Conservation (phyloP, 2,329 filamentous ascomycete species). For the Rhynchosporium graminicola region DNA sequence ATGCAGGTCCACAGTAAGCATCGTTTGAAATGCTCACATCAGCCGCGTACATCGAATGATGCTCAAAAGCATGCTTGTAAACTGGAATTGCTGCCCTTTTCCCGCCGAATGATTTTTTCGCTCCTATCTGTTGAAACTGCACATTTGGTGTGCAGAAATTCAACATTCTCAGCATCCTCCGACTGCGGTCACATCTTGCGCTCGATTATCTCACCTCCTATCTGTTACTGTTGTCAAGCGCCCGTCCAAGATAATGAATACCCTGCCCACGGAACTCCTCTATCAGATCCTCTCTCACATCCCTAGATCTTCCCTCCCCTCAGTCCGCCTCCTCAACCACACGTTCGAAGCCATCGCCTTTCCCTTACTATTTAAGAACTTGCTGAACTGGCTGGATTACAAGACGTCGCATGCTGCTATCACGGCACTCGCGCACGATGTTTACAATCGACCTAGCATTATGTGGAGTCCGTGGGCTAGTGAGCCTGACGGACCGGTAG, state of each 20-base stretch:
- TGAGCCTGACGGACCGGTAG: conserved; percentile 19
- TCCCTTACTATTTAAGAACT: conserved; percentile 26
- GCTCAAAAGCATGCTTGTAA: neutral
- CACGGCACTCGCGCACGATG: conserved; percentile 22
- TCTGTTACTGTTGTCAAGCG: too few species aligned
- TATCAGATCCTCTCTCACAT: conserved; percentile 25
- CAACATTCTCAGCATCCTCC: neutral
- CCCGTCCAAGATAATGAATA: conserved; percentile 17
- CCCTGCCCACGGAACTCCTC: conserved; percentile 29
- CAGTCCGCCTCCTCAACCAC: conserved; percentile 25
- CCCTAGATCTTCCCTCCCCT: conserved; percentile 22
- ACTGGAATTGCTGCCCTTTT: too few species aligned
- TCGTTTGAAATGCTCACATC: conserved; percentile 11
- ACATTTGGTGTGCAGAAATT: neutral
- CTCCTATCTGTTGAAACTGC: neutral
- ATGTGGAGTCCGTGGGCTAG: conserved; percentile 31
- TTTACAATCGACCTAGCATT: conserved; percentile 24
- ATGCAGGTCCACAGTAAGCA: neutral
- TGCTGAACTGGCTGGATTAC: conserved; percentile 24
- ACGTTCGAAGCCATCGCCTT: conserved; percentile 28
- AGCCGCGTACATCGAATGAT: neutral
- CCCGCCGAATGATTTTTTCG: too few species aligned
- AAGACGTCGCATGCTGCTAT: conserved; percentile 12
- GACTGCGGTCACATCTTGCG: neutral
- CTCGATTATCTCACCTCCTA: neutral